phyloP scores from a whole-genome alignment of 2,329 filamentous ascomycete species.

The Phialocephala sp. region DNA sequence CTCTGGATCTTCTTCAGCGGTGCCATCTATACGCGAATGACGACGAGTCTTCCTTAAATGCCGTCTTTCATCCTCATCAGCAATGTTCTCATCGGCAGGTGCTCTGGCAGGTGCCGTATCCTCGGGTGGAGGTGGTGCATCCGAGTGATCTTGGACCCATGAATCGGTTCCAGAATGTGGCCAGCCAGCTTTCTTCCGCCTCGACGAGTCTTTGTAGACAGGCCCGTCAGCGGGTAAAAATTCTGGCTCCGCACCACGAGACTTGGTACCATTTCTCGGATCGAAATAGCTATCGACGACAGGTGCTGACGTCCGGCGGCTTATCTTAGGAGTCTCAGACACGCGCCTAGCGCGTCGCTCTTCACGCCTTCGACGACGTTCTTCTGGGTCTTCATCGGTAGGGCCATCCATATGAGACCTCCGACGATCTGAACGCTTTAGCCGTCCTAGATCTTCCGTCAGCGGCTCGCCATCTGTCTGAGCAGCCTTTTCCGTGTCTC shows the following conservation, averaged over 20 bases:
- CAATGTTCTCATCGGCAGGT: slow-evolving; percentile 33
- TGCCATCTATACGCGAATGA: slow-evolving; percentile 36
- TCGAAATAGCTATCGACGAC: slow-evolving; percentile 54
- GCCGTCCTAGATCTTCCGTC: slow-evolving; percentile 49
- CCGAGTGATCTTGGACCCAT: slow-evolving; percentile 70
- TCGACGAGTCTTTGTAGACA: slow-evolving; percentile 37
- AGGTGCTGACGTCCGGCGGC: slow-evolving; percentile 50
- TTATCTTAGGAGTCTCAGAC: slow-evolving; percentile 38
- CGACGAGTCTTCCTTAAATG: slow-evolving; percentile 38
- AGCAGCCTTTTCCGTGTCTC: slow-evolving; percentile 50
- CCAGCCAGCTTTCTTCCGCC: slow-evolving; percentile 52
- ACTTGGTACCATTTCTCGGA: slow-evolving; percentile 49
- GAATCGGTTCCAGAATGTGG: slow-evolving; percentile 68
- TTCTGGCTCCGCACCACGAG: slow-evolving; percentile 42
- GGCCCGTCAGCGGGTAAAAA: slow-evolving; percentile 38
- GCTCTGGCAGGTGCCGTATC: slow-evolving; percentile 32
- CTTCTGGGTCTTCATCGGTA: slow-evolving; percentile 56
- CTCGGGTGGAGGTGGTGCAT: slow-evolving; percentile 63
- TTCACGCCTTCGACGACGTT: slow-evolving; percentile 60
- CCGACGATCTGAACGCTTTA: slow-evolving; percentile 52
- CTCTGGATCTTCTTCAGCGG: slow-evolving; percentile 34
- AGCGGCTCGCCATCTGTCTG: slow-evolving; percentile 53
- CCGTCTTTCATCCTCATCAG: slow-evolving; percentile 38
- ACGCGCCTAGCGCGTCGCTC: slow-evolving; percentile 54
- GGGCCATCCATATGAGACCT: slow-evolving; percentile 51